Evolutionary conservation across 306 rosid genomes (phyloP).

Genomic region (Erythrophleum fordii): DNA sequence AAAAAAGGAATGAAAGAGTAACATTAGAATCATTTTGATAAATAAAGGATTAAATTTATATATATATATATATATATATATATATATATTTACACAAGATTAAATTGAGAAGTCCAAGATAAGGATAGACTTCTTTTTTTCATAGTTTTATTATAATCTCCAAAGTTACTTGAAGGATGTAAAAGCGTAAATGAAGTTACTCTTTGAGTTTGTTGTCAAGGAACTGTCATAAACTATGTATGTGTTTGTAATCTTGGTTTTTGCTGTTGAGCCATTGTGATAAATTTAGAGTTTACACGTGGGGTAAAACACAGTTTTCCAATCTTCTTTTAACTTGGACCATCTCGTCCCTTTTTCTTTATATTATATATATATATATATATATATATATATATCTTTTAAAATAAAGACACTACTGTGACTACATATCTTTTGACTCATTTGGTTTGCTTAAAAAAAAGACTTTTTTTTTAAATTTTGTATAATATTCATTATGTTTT

Average conservation of each 20-base stretch:
- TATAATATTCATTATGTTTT: too few species aligned
- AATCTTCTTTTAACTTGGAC: conserved; percentile 69
- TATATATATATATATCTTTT: too few species aligned
- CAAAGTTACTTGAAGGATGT: not conserved
- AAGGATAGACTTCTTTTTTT: not conserved
- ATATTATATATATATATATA: too few species aligned
- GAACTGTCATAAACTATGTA: conserved; percentile 32
- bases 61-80: too few species aligned
- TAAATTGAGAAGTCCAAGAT: not conserved
- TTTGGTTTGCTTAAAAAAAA: too few species aligned
- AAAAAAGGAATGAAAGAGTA: not conserved
- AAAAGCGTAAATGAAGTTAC: not conserved
- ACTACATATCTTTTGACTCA: too few species aligned
- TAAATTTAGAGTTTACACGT: too few species aligned
- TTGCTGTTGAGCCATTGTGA: conserved; percentile 39
- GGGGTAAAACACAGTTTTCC: conserved; percentile 60
- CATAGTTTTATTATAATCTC: not conserved
- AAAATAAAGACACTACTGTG: too few species aligned
- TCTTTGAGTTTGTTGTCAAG: not conserved
- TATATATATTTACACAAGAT: not conserved
- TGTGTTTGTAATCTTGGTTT: conserved; percentile 48
- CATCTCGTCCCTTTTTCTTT: conserved; percentile 57
- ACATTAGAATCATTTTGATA: not conserved
- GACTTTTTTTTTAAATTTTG: too few species aligned
- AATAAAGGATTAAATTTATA: not conserved